These are phyloP conservation scores for Barbatosphaeria neglecta DNA, from an alignment of 495 filamentous ascomycete species.

Conservation along the genomic window DNA sequence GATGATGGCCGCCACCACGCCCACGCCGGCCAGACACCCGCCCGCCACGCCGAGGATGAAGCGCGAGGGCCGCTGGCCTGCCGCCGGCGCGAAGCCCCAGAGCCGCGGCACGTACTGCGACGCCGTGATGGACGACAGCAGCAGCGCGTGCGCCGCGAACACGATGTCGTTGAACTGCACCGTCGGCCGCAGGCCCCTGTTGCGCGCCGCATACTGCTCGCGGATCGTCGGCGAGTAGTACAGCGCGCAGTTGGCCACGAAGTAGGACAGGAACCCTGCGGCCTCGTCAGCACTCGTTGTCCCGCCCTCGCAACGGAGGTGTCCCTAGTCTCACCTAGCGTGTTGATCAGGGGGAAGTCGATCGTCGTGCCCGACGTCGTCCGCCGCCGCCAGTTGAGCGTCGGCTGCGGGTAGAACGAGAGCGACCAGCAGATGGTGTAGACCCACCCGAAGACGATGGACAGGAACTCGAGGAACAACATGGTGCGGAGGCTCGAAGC, in stretches of 20 bases:
- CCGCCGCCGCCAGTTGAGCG: slow-evolving; percentile 60
- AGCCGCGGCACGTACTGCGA: slow-evolving; percentile 58
- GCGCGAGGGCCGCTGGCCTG: slow-evolving; percentile 43
- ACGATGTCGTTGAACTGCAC: slow-evolving; percentile 83
- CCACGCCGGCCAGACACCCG: slow-evolving; percentile 50
- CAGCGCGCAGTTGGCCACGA: slow-evolving; percentile 58
- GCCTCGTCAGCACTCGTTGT: not conserved
- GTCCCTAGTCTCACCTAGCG: slow-evolving; percentile 46
- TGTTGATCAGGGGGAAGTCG: slow-evolving; percentile 77
- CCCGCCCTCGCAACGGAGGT: slow-evolving; percentile 8
- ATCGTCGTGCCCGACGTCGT: slow-evolving; percentile 75
- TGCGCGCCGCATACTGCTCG: slow-evolving; percentile 71
- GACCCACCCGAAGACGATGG: slow-evolving; percentile 44
- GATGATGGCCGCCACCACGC: slow-evolving; percentile 44
- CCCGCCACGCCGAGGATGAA: slow-evolving; percentile 54
- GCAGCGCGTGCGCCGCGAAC: slow-evolving; percentile 66
- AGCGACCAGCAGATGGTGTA: slow-evolving; percentile 68
- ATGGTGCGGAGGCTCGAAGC: slow-evolving; percentile 6
- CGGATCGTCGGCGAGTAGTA: slow-evolving; percentile 69
- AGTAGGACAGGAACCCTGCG: slow-evolving; percentile 66
- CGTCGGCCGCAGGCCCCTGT: slow-evolving; percentile 61
- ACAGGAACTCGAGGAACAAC: slow-evolving; percentile 29
- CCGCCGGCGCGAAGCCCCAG: slow-evolving; percentile 63
- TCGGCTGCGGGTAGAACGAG: slow-evolving; percentile 85
- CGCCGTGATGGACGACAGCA: slow-evolving; percentile 54